Base-by-base conservation (phyloP, 2,329 filamentous ascomycete species). In the Orbilia blumenaviensis region DNA sequence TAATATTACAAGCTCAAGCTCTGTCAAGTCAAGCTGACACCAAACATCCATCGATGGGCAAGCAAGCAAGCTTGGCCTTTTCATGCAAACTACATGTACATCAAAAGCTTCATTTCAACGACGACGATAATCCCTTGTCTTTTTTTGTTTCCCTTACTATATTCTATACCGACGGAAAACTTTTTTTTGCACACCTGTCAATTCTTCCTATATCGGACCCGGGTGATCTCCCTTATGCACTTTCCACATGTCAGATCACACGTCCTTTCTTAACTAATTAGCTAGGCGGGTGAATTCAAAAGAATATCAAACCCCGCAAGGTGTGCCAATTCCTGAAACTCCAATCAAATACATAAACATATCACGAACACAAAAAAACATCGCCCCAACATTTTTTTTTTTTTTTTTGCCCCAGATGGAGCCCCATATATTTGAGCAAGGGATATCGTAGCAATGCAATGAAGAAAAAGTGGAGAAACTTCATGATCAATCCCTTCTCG, bases 271-370 rank as follows among this genome's bases (percentile, higher is more conserved):
- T 44, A 8, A 21, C n/a, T 3, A 7, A 38, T n/a, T n/a, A 14
- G 36, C 6, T 9, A 9, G 32, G 21, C 52, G 52, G 52, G 9
- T 56, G 52, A 56, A 56, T 56, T 36, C 52, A 18, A 36, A 7
- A 8, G n/a, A n/a, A n/a, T n/a, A n/a, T n/a, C n/a, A n/a, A 25
- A 25, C 12, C 25, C 52, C 18, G 32, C 29, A 21, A 38, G 52
- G 52, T 56, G 52, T 56, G 52, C 32, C 52, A 56, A 56, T 56
- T 56, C 52, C 52, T 56, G 52, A 56, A 56, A 56, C 52, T 18
- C 32, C 12, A 4, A 25, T n/a, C 16, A 2, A 25, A 56, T 56
- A n/a, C n/a, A n/a, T n/a, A n/a, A n/a, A n/a, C n/a, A n/a, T n/a
- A 56, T 56, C 52, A 38, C 18, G 6, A 25, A 18, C n/a, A n/a